phyloP scores from a whole-genome alignment of 257 asterid genomes.

The Salvia splendens region DNA sequence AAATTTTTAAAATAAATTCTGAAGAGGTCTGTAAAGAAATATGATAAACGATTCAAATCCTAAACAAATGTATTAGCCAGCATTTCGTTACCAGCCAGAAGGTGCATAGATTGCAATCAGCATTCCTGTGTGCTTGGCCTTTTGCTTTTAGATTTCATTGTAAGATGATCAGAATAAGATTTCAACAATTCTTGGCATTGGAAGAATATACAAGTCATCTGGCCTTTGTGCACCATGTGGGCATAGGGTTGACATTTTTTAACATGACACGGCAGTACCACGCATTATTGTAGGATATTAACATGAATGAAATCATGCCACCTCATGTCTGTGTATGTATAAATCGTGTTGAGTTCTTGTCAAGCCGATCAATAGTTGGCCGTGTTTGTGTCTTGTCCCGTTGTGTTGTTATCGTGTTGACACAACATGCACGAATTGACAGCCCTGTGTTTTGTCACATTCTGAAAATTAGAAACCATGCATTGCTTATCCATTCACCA shows the following conservation, averaged over 20 bases:
- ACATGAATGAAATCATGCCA: too few relatives aligned
- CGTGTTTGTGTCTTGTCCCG: too few relatives aligned
- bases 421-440: too few relatives aligned
- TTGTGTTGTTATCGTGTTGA: too few relatives aligned
- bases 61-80: neutral
- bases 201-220: neutral
- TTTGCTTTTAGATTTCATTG: neutral
- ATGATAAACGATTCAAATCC: neutral
- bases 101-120: neutral
- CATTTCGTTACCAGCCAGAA: neutral
- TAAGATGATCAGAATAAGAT: neutral
- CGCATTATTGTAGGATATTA: too few relatives aligned
- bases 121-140: too few relatives aligned
- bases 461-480: constrained; percentile 1
- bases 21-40: neutral
- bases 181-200: neutral
- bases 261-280: too few relatives aligned
- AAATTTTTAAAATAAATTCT: neutral
- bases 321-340: too few relatives aligned
- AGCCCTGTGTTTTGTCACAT: neutral
- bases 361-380: too few relatives aligned
- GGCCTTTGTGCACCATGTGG: neutral
- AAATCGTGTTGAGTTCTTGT: too few relatives aligned
- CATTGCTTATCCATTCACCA: neutral
- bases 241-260: too few relatives aligned